These are phyloP conservation scores for Alectoria sarmentosa DNA, from an alignment of 495 filamentous ascomycete species.

Conservation along the genomic window DNA sequence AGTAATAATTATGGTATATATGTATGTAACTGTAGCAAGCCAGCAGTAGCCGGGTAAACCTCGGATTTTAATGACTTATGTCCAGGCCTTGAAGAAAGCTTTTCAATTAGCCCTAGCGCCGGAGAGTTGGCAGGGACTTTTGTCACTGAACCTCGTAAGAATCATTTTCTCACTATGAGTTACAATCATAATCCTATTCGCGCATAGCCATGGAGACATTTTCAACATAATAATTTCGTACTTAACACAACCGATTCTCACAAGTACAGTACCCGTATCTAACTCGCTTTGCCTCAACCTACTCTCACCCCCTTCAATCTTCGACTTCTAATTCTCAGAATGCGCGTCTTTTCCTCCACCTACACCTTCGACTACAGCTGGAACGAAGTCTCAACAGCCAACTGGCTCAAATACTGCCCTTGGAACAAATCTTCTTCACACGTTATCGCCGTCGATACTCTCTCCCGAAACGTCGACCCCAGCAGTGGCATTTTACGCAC, in stretches of 20 bases:
- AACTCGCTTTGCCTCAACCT: neutral
- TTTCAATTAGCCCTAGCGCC: too few relatives aligned
- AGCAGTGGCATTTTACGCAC: constrained; percentile 85
- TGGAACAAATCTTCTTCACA: constrained; percentile 96
- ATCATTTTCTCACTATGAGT: too few relatives aligned
- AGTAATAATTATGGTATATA: too few relatives aligned
- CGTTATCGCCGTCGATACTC: constrained; percentile 88
- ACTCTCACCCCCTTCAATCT: neutral
- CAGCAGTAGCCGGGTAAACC: too few relatives aligned
- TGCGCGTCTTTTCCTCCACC: constrained; percentile 89
- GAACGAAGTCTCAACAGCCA: constrained; percentile 97
- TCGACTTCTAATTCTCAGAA: constrained; percentile 31
- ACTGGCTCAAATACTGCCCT: constrained; percentile 97
- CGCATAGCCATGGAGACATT: neutral
- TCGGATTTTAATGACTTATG: too few relatives aligned
- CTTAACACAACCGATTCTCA: too few relatives aligned
- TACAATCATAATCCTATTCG: neutral
- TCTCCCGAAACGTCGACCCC: constrained; percentile 73
- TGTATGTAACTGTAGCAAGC: too few relatives aligned
- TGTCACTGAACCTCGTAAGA: too few relatives aligned
- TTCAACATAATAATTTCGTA: too few relatives aligned
- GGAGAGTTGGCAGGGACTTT: too few relatives aligned
- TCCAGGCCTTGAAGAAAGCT: too few relatives aligned
- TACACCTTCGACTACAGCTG: constrained; percentile 95
- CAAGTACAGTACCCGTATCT: too few relatives aligned